Evolutionary conservation across 371 early-diverging fungal genomes (phyloP), one percentile per base, ranked within the genome.

Genomic region (Mucor lusitanicus): DNA sequence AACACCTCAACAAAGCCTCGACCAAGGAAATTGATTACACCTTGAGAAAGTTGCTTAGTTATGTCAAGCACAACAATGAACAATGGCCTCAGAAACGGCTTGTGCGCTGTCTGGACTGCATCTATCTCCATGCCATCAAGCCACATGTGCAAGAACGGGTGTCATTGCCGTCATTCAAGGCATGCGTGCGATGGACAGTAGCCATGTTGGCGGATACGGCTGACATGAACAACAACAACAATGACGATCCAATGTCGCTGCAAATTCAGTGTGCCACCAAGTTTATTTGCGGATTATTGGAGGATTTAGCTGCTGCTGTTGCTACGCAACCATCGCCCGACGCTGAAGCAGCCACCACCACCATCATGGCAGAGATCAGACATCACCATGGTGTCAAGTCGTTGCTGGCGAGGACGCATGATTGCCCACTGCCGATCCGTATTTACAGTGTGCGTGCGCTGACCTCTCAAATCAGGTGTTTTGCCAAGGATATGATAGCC

Each of bases 81-180:
- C 17, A 61, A 8, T 72, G 73, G 73, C 39, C 73, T 9, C 27
- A 40, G 6, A 42, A 54, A 9, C 53, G 65, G n/a, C 61, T 72
- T 0, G 30, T 65, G 7, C 73, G 73, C 1, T 72, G 73, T 28
- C 33, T 72, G 0, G 66, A 72, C 21, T 64, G 54, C 3, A 40
- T 72, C 1, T 28, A 62, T 6, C 46, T 17, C 0, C 63, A 68
- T 19, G 27, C 25, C 3, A 33, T 59, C 8, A 64, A 56, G 17
- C 25, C 30, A 13, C 19, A 65, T 58, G 42, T 56, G n/a, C 25
- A 65, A 3, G 25, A 54, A 7, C 28, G 42, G 15, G 25, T 63
- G 2, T 28, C 30, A 33, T 8, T 72, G 6, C 25, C 63, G 2
- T 69, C 70, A 17, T 57, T 73, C 15, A 39, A 42, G 9, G 30